Conservation (phyloP, 2,329 filamentous ascomycete genomes). For the Aureobasidium lini region DNA sequence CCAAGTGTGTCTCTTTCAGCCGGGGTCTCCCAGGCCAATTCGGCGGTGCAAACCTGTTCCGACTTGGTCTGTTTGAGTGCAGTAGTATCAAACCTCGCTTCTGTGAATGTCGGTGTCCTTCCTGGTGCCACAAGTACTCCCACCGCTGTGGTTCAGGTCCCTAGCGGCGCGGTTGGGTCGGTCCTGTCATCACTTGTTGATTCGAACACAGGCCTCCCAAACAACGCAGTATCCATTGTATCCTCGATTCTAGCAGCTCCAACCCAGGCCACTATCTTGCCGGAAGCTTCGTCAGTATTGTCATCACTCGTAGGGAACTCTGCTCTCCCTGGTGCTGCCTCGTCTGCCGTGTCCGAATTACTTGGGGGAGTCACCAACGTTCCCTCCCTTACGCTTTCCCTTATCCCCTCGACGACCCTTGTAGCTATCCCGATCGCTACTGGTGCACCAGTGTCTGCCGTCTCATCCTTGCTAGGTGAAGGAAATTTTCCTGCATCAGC, state of each 20-base stretch:
- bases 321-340: neutral
- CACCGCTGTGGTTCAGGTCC: neutral
- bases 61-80: neutral
- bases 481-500: neutral
- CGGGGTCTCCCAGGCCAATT: slow-evolving; percentile 33
- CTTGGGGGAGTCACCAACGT: neutral
- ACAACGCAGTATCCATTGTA: neutral
- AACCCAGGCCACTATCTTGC: neutral
- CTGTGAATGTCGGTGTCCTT: neutral
- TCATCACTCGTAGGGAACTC: neutral
- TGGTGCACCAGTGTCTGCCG: neutral
- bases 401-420: neutral
- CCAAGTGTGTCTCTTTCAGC: neutral
- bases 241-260: neutral
- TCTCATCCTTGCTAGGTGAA: neutral
- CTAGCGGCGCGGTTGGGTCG: neutral
- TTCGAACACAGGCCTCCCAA: neutral
- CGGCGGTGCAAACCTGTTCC: slow-evolving; percentile 26
- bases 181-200: neutral
- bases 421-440: neutral
- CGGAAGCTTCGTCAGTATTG: neutral
- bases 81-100: neutral
- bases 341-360: neutral
- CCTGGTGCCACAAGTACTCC: neutral
- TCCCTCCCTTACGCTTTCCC: neutral